These are phyloP conservation scores for Plasmopara viticola DNA, from an alignment of 352 stramenopile species.

Conservation along the genomic window DNA sequence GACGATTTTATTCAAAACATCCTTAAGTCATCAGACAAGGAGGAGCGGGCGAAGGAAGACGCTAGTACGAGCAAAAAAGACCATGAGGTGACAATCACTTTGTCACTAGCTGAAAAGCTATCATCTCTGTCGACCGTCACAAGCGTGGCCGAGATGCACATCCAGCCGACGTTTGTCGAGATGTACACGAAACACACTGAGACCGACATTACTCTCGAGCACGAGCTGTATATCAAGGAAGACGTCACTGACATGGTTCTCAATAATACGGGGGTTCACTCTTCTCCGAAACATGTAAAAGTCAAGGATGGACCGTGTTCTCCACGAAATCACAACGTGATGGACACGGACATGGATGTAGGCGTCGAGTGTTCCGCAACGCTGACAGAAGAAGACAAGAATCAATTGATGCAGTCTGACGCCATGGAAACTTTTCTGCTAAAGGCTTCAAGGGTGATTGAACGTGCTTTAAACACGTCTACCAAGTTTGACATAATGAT, in stretches of 20 bases:
- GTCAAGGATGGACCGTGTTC: conserved; percentile 35
- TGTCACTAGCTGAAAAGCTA: conserved; percentile 75
- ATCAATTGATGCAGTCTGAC: conserved; percentile 62
- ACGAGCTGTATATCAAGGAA: conserved; percentile 62
- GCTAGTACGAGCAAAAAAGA: conserved; percentile 16
- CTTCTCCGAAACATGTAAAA: conserved; percentile 23
- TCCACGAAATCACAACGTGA: conserved; percentile 35
- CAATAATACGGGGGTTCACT: conserved; percentile 21
- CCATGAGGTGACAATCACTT: conserved; percentile 24
- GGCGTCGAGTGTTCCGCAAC: conserved; percentile 17
- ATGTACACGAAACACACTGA: conserved; percentile 83
- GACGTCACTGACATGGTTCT: conserved; percentile 37
- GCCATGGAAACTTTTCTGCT: conserved; percentile 70
- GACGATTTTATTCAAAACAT: conserved; percentile 86
- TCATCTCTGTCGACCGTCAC: conserved; percentile 64
- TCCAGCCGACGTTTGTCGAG: conserved; percentile 73
- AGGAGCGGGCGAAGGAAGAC: conserved; percentile 13
- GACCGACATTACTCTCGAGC: conserved; percentile 77
- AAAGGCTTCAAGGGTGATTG: conserved; percentile 73
- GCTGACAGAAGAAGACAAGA: conserved; percentile 47
- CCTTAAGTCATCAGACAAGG: conserved; percentile 48
- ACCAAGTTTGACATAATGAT: conserved; percentile 83
- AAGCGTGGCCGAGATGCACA: conserved; percentile 74
- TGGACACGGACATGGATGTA: conserved; percentile 35
- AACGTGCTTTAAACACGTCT: conserved; percentile 67